A percentile compares a stretch with the other conserved stretches of the same genome.
Conservation (phyloP, 1,284 basidiomycete species). For the Tausonia pullulans region DNA sequence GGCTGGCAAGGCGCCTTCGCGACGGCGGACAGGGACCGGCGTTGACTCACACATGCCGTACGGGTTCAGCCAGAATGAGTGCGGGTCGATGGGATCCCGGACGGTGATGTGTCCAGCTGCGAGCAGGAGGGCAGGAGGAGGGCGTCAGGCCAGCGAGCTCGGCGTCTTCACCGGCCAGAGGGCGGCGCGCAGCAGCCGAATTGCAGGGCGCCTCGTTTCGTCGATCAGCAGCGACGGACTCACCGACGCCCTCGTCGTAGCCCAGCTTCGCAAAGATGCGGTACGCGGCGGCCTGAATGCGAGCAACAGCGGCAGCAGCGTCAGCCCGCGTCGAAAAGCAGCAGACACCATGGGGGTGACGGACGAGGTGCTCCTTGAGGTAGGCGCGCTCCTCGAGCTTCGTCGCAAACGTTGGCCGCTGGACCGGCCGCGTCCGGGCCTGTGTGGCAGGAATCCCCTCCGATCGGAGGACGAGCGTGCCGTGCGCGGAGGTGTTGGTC, state of each 20-base stretch:
- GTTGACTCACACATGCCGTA: slow-evolving; percentile 30
- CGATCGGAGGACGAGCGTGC: neutral
- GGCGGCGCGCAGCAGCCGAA: too few species aligned
- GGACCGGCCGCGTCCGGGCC: neutral
- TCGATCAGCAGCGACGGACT: too few species aligned
- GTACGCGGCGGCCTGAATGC: slow-evolving; percentile 14
- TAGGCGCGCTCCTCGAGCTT: slow-evolving; percentile 41
- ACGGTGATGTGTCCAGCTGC: slow-evolving; percentile 56
- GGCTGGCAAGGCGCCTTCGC: neutral
- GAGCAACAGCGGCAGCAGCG: slow-evolving; percentile 24
- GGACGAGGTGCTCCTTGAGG: slow-evolving; percentile 46
- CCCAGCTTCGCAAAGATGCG: slow-evolving; percentile 41
- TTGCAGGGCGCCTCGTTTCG: too few species aligned
- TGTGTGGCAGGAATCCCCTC: neutral
- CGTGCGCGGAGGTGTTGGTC: neutral
- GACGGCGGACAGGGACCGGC: neutral
- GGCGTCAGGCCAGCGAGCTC: too few species aligned
- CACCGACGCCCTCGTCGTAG: slow-evolving; percentile 51
- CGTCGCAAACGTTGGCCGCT: slow-evolving; percentile 32
- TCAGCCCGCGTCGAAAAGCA: too few species aligned
- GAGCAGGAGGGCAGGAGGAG: too few species aligned
- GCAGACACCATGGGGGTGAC: too few species aligned
- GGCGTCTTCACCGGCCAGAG: too few species aligned
- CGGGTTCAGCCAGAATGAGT: slow-evolving; percentile 50
- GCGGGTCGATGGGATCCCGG: slow-evolving; percentile 43